These are phyloP conservation scores for Penicillium capsulatum DNA, from an alignment of 2,329 filamentous ascomycete genomes.

Conservation along the genomic window DNA sequence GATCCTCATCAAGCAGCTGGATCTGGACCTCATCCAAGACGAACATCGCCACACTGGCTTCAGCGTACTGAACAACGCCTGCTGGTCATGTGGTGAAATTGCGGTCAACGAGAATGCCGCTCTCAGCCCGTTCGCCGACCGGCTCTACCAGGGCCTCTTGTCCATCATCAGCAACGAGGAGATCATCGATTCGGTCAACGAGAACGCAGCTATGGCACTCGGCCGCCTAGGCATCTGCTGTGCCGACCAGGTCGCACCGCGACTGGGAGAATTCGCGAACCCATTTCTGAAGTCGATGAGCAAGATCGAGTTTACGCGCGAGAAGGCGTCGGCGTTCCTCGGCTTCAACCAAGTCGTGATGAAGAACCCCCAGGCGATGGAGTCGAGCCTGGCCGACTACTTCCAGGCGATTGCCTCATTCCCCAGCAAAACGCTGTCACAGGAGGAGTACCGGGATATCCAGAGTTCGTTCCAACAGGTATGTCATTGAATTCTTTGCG, in stretches of 20 bases:
- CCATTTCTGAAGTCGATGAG: constrained; percentile 78
- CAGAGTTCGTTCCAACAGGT: constrained; percentile 74
- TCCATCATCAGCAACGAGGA: constrained; percentile 80
- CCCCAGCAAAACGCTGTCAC: constrained; percentile 56
- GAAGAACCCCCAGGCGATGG: constrained; percentile 87
- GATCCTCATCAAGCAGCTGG: constrained; percentile 80
- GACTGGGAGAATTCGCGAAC: constrained; percentile 73
- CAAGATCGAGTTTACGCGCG: constrained; percentile 80
- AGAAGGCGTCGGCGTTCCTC: constrained; percentile 89
- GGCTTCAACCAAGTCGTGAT: constrained; percentile 83
- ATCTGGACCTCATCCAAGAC: constrained; percentile 69
- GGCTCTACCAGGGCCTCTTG: constrained; percentile 71
- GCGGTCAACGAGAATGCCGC: constrained; percentile 68
- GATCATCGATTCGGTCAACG: constrained; percentile 79
- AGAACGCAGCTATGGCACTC: constrained; percentile 91
- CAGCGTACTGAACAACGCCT: constrained; percentile 95
- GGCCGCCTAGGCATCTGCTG: constrained; percentile 81
- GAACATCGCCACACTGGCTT: constrained; percentile 82
- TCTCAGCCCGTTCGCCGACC: constrained; percentile 72
- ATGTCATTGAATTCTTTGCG: constrained; percentile 34
- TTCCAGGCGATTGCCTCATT: constrained; percentile 78
- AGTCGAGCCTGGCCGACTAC: constrained; percentile 74
- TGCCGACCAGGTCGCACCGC: constrained; percentile 69
- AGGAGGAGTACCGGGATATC: constrained; percentile 58
- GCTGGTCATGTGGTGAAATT: constrained; percentile 94